Evolutionary conservation across 331 rosid species (phyloP), one percentile per base, ranked within the genome.

Genomic region (Quercus phellos): DNA sequence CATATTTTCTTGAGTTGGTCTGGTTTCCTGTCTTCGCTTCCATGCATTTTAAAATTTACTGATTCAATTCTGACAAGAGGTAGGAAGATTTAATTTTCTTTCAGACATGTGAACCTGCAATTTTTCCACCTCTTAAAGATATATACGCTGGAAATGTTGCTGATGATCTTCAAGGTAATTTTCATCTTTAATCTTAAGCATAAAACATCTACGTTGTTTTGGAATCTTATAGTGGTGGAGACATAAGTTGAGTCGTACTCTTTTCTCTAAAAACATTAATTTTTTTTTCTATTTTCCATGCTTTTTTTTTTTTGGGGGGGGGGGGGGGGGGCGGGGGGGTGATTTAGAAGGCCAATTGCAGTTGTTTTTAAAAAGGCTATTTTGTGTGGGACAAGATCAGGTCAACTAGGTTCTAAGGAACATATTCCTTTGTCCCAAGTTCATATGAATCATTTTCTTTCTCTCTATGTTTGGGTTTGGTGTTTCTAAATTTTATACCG

Each of bases 81-180:
- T 38, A 11, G 56, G 46, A 58, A 51, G 17, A 14, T 19, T 29
- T 70, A 19, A 17, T 29, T 81, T 75, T 79, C 79, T 83, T 55
- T 70, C 91, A 94, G 99, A 94, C 98, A n/a, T 91, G 98, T 77
- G 56, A 8, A 56, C 99, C 99, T 68, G 91, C 98, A 71, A 92
- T 94, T 82, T 79, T 38, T 38, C 43, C 43, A 38, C 43, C 43
- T 38, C 43, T 38, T 38, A 38, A 38, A 38, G 43, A 92, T 71
- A 88, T 94, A 82, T 94, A 90, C 80, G 87, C 92, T 38, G 77
- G 89, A 73, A 94, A 89, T 81, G 76, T 94, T 81, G 88, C 74
- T 34, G 93, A 91, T 71, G 93, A 88, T 77, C 96, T 94, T 61
- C 82, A 13, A 88, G 99, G 99, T 94, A 91, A 72, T 56, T 78